Conservation (phyloP, 23 red algal species). For the Gracilaria gracilis region DNA sequence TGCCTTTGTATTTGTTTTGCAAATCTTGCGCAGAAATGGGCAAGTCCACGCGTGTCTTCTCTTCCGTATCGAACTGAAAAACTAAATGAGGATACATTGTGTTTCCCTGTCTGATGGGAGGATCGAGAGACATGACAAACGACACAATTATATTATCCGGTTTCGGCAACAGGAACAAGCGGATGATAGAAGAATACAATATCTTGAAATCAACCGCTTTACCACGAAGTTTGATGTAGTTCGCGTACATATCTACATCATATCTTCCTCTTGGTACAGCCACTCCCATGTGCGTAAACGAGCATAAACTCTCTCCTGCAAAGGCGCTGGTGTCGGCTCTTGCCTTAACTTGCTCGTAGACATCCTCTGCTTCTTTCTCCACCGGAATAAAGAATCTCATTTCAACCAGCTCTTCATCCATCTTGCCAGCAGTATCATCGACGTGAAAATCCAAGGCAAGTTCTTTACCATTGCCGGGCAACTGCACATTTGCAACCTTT, state of each 20-base stretch:
- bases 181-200: constrained; percentile 88
- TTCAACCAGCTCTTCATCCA: constrained; percentile 95
- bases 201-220: constrained; percentile 99
- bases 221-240: constrained; percentile 95
- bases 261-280: constrained; percentile 95
- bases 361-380: constrained; percentile 76
- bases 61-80: constrained; percentile 93
- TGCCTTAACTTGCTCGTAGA: constrained; percentile 77
- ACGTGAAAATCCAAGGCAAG: constrained; percentile 96
- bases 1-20: constrained; percentile 81
- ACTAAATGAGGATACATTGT: constrained; percentile 99
- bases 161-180: constrained; percentile 97
- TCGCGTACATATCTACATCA: constrained; percentile 97
- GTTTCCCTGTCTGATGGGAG: constrained; percentile 98
- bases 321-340: constrained; percentile 89
- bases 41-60: constrained; percentile 77
- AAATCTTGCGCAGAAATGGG: constrained; percentile 87
- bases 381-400: constrained; percentile 85
- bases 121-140: constrained; percentile 96
- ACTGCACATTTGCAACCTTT: constrained; percentile 88
- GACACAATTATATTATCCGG: constrained; percentile 92
- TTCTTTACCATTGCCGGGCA: constrained; percentile 80
- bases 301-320: constrained; percentile 90
- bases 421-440: constrained; percentile 91
- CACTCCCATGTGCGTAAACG: constrained; percentile 86